Evolutionary conservation across 345 rosid species (phyloP).

Genomic region (Luvunga scandens): DNA sequence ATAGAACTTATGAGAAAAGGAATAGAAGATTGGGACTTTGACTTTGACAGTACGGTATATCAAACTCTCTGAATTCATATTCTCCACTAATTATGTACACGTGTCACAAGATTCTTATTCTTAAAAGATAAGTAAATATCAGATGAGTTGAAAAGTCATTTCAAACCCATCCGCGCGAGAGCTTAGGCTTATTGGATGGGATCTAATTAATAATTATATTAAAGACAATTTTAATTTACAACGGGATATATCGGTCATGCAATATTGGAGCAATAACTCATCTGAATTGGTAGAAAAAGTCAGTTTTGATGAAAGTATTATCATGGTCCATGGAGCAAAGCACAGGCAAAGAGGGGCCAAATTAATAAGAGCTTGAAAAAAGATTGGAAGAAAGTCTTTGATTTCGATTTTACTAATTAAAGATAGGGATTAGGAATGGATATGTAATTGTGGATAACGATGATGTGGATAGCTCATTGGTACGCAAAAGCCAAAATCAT

Average conservation of each 20-base stretch:
- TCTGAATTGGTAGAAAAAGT: background rate
- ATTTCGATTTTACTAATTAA: background rate
- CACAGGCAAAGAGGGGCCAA: background rate
- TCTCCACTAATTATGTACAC: no score
- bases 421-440: constrained; percentile 2
- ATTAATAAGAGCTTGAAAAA: background rate
- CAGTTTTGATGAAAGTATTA: background rate
- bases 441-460: constrained; percentile 12
- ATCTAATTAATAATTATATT: no score
- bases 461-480: constrained; percentile 25
- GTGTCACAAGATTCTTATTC: no score
- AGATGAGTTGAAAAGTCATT: no score
- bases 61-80: no score
- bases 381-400: background rate
- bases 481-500: background rate
- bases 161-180: no score
- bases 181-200: no score
- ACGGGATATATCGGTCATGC: no score
- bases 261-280: background rate
- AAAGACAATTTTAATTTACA: background rate
- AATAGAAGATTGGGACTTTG: no score
- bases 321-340: background rate
- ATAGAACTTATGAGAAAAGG: no score
- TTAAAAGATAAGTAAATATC: no score
- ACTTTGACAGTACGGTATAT: no score